Evolutionary conservation across 148 eudicot species (phyloP).

Genomic region (Simmondsia chinensis): DNA sequence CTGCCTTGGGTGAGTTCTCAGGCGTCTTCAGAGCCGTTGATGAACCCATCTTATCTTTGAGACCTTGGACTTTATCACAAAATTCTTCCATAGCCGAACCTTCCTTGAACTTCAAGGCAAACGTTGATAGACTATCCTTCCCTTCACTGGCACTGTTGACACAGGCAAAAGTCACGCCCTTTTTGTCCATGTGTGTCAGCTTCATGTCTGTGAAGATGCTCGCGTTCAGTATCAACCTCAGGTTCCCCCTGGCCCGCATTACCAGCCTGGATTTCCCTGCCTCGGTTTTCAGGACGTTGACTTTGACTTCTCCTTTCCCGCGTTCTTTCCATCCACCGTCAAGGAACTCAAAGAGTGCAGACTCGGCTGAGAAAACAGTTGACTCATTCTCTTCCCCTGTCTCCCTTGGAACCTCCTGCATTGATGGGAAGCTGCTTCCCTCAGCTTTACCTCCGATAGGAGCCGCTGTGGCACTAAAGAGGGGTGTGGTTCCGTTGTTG

Average conservation of each 20-base stretch:
- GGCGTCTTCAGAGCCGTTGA: conserved; percentile 57
- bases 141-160: conserved; percentile 67
- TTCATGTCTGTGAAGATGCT: conserved; percentile 82
- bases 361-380: conserved; percentile 69
- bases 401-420: conserved; percentile 65
- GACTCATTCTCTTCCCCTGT: conserved; percentile 96
- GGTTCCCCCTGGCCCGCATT: conserved; percentile 85
- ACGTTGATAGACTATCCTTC: conserved; percentile 62
- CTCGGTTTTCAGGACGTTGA: conserved; percentile 53
- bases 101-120: conserved; percentile 90
- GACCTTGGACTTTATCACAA: conserved; percentile 41
- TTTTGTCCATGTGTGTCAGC: conserved; percentile 91
- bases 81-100: conserved; percentile 62
- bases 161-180: conserved; percentile 88
- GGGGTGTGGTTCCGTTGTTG: conserved; percentile 40
- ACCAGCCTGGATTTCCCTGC: conserved; percentile 66
- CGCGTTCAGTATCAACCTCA: conserved; percentile 80
- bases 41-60: conserved; percentile 35
- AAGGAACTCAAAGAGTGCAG: conserved; percentile 65
- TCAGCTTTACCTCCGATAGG: conserved; percentile 40
- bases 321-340: conserved; percentile 97
- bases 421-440: conserved; percentile 33
- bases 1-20: conserved; percentile 75
- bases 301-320: conserved; percentile 88
- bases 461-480: conserved; percentile 43